Conservation (phyloP, 2,329 filamentous ascomycete species). For the Monilinia fructicola region DNA sequence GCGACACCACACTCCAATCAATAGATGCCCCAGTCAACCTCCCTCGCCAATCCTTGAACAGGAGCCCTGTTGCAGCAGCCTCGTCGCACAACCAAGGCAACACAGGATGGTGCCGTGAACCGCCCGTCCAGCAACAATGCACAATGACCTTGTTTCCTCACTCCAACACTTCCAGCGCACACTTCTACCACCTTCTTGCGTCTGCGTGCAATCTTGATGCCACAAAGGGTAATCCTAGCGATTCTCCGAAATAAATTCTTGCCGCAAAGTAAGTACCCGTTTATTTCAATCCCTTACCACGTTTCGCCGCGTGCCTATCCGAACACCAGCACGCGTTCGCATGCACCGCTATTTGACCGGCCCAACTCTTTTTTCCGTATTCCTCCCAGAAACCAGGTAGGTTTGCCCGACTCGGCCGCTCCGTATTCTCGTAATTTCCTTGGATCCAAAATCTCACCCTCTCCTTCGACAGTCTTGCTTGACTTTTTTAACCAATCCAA, state of each 20-base stretch:
- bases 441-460: conserved; percentile 24
- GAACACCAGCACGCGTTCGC: conserved; percentile 39
- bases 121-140: conserved; percentile 33
- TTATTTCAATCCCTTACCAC: conserved; percentile 34
- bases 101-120: conserved; percentile 35
- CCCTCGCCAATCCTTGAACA: conserved; percentile 34
- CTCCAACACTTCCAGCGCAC: conserved; percentile 31
- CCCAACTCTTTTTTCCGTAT: conserved; percentile 17
- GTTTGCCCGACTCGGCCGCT: conserved; percentile 19
- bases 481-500: conserved; percentile 16
- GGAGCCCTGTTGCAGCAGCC: conserved; percentile 34
- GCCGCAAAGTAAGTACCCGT: conserved; percentile 34
- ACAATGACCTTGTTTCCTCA: conserved; percentile 35
- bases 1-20: conserved; percentile 39
- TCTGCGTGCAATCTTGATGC: conserved; percentile 27
- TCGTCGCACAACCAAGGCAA: conserved; percentile 34
- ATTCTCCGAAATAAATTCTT: conserved; percentile 25
- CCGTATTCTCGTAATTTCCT: conserved; percentile 20
- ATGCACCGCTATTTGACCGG: conserved; percentile 30
- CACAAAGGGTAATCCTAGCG: conserved; percentile 25
- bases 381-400: conserved; percentile 22
- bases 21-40: conserved; percentile 32
- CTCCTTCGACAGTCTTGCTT: conserved; percentile 14
- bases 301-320: conserved; percentile 39
- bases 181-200: conserved; percentile 26